These are phyloP conservation scores for Phialocephala subalpina DNA, from an alignment of 2,329 filamentous ascomycete genomes.

Conservation along the genomic window DNA sequence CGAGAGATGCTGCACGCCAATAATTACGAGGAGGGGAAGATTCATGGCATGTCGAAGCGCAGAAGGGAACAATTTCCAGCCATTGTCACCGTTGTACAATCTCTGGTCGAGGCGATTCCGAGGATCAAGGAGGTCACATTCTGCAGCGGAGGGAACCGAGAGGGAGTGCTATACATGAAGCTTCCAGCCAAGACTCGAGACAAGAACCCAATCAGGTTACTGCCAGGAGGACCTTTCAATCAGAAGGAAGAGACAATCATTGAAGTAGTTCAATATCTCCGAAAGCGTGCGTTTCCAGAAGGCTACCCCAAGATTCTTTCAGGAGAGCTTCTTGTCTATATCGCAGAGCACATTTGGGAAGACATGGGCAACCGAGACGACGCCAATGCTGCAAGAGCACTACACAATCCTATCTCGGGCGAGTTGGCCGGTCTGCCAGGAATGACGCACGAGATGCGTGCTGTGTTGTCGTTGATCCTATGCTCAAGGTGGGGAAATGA, in stretches of 20 bases:
- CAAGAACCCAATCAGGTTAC: slow-evolving; percentile 66
- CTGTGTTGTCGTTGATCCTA: slow-evolving; percentile 73
- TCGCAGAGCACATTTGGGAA: slow-evolving; percentile 60
- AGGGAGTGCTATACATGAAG: slow-evolving; percentile 80
- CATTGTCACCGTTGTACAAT: slow-evolving; percentile 81
- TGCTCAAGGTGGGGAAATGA: slow-evolving; percentile 79
- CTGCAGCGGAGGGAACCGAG: slow-evolving; percentile 86
- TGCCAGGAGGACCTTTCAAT: slow-evolving; percentile 35
- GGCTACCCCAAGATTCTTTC: slow-evolving; percentile 48
- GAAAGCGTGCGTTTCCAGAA: slow-evolving; percentile 29
- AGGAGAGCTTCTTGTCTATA: slow-evolving; percentile 52
- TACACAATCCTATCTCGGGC: slow-evolving; percentile 77
- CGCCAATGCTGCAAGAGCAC: slow-evolving; percentile 69
- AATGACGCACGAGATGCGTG: slow-evolving; percentile 75
- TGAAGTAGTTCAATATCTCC: slow-evolving; percentile 22
- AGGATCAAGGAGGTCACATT: slow-evolving; percentile 79
- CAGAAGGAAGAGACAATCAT: slow-evolving; percentile 49
- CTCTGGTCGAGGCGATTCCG: slow-evolving; percentile 74
- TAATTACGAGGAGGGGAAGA: slow-evolving; percentile 58
- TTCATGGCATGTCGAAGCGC: slow-evolving; percentile 82
- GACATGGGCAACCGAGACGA: slow-evolving; percentile 57
- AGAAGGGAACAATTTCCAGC: slow-evolving; percentile 84
- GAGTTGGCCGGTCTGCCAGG: slow-evolving; percentile 72
- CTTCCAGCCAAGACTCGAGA: slow-evolving; percentile 67
- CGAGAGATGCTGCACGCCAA: slow-evolving; percentile 60